phyloP scores from a whole-genome alignment of 208 protist species.

The Hexamita inflata region DNA sequence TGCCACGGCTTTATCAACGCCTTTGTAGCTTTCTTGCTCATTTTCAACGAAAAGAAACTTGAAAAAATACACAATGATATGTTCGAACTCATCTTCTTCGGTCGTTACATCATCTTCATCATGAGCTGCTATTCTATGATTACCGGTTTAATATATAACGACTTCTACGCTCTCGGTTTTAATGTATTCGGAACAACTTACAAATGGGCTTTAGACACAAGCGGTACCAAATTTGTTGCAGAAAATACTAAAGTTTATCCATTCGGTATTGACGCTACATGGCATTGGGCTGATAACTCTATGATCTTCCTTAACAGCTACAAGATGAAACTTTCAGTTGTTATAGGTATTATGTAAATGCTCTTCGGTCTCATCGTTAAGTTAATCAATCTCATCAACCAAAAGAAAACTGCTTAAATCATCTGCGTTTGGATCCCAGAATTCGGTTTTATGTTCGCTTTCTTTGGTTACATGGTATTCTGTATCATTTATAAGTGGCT shows the following conservation, averaged over 20 bases:
- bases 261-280: constrained; percentile 34
- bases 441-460: constrained; percentile 41
- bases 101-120: constrained; percentile 51
- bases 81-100: constrained; percentile 35
- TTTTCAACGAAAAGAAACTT: constrained; percentile 36
- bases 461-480: constrained; percentile 53
- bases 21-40: constrained; percentile 32
- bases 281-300: constrained; percentile 10
- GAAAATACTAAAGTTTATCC: neutral
- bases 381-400: constrained; percentile 36
- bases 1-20: constrained; percentile 69
- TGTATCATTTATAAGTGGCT: constrained; percentile 50
- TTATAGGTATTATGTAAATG: constrained; percentile 46
- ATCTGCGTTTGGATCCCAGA: constrained; percentile 42
- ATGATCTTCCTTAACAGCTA: constrained; percentile 38
- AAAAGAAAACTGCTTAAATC: constrained; percentile 26
- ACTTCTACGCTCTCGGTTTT: constrained; percentile 46
- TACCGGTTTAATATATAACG: constrained; percentile 53
- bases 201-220: neutral
- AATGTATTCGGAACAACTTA: constrained; percentile 33
- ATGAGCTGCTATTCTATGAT: constrained; percentile 50
- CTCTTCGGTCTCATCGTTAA: constrained; percentile 36
- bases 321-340: constrained; percentile 46
- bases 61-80: constrained; percentile 30
- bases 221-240: neutral